These are phyloP conservation scores for Colletotrichum agaves DNA, from an alignment of 2,329 filamentous ascomycete genomes.

Conservation along the genomic window DNA sequence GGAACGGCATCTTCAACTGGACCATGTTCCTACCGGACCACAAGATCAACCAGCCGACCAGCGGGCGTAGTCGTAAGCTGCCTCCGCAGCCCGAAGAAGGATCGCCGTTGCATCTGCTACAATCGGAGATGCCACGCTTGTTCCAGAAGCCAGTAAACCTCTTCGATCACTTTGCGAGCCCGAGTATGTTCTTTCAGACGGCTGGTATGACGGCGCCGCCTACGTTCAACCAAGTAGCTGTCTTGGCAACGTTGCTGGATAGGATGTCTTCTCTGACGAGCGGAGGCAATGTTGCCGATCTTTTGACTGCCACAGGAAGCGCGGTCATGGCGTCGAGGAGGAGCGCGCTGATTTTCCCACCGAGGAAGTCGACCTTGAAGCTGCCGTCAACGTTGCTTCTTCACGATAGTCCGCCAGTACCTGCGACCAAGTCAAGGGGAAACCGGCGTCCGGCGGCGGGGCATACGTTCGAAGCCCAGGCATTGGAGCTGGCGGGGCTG, in stretches of 20 bases:
- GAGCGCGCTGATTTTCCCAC: slow-evolving; percentile 60
- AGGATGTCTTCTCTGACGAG: slow-evolving; percentile 38
- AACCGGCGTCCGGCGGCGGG: slow-evolving; percentile 37
- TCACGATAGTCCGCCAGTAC: slow-evolving; percentile 50
- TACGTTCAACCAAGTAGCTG: slow-evolving; percentile 51
- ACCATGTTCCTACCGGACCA: slow-evolving; percentile 68
- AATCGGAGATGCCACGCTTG: slow-evolving; percentile 51
- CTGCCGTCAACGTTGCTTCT: slow-evolving; percentile 62
- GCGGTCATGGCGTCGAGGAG: slow-evolving; percentile 49
- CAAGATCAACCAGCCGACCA: slow-evolving; percentile 50
- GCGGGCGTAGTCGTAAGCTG: slow-evolving; percentile 24
- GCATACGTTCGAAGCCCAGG: slow-evolving; percentile 60
- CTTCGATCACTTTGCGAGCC: slow-evolving; percentile 70
- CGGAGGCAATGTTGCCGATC: slow-evolving; percentile 30
- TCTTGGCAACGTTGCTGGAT: slow-evolving; percentile 37
- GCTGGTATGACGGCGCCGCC: slow-evolving; percentile 58
- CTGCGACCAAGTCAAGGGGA: slow-evolving; percentile 16
- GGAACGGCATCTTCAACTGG: slow-evolving; percentile 74
- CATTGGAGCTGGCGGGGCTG: slow-evolving; percentile 56
- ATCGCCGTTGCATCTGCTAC: slow-evolving; percentile 51
- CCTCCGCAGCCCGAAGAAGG: slow-evolving; percentile 43
- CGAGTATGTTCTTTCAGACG: slow-evolving; percentile 67
- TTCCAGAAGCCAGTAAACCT: slow-evolving; percentile 61
- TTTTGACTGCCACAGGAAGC: slow-evolving; percentile 6
- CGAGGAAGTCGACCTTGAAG: slow-evolving; percentile 56